Percentiles rank a stretch among this genome's conserved stretches.
These are phyloP conservation scores for Setaria viridis DNA, from an alignment of 202 grass and related monocot genomes.

Conservation along the genomic window DNA sequence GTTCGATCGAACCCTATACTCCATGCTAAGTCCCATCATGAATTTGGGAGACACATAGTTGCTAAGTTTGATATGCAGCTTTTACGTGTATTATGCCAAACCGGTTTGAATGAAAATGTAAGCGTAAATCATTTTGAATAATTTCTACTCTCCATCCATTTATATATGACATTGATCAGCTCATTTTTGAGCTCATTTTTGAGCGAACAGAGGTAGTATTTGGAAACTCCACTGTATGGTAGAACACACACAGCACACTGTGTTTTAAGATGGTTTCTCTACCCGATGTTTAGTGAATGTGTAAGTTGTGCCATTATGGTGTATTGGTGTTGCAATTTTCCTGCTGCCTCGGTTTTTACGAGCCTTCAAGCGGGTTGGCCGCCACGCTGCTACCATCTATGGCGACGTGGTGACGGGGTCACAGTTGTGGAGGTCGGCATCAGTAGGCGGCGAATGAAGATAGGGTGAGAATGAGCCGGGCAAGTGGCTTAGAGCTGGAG, in stretches of 20 bases:
- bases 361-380: too few relatives aligned
- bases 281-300: neutral
- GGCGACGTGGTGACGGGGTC: too few relatives aligned
- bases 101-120: slow-evolving; percentile 16
- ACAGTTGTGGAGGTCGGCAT: too few relatives aligned
- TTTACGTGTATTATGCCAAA: neutral
- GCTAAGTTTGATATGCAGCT: neutral
- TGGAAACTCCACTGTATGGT: neutral
- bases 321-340: neutral
- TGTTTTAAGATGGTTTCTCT: neutral
- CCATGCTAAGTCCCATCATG: neutral
- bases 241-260: neutral
- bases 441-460: too few relatives aligned
- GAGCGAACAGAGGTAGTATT: neutral
- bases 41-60: neutral
- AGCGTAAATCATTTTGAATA: neutral
- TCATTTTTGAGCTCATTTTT: too few relatives aligned
- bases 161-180: too few relatives aligned
- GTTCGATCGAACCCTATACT: too few relatives aligned
- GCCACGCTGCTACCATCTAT: too few relatives aligned
- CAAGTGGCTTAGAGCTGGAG: too few relatives aligned
- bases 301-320: neutral
- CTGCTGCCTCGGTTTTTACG: neutral
- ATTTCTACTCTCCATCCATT: neutral
- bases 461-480: too few relatives aligned